Base-by-base conservation (phyloP, 306 rosid genomes). In the Senna tora region DNA sequence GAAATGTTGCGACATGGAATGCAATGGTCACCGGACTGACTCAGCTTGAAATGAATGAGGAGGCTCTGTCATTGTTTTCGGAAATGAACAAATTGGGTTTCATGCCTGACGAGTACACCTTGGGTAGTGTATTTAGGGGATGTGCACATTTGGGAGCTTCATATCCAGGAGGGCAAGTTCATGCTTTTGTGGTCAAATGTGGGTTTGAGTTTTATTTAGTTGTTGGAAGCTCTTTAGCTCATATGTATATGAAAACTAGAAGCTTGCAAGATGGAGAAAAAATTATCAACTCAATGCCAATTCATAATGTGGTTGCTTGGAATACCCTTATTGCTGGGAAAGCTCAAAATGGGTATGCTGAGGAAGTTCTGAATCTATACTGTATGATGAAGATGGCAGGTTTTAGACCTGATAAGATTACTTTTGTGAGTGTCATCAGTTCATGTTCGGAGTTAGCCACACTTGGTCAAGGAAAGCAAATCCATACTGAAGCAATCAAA, bases 241-340 rank as follows among this genome's bases (percentile, higher is more conserved):
- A 94, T 80, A 89, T 89, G 96, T 94, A 91, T 80, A 94, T 91
- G 92, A 94, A 91, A 76, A 82, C 86, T 6, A 90, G 97, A 47
- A 77, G 87, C 77, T 78, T 94, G 81, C 74, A 41, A 28, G 97
- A 86, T 21, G 97, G 96, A 66, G 92, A 89, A 72, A 79, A 79
- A 45, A 80, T 84, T 50, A 89, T 94, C 58, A 81, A 60, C 67
- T 80, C 74, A 32, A 84, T 94, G 96, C 94, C 94, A 0, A 59
- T 42, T 72, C 79, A 83, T 61, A 94, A 82, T 81, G 79, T 94
- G 65, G 90, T 94, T 83, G 92, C 92, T 80, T 91, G 98, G 98
- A 94, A 94, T 85, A 91, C 96, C 6, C 92, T 91, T 58, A 89
- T 91, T 70, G 94, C 96, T 0, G 98, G 98, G 55, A 94, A 91